Conservation (phyloP, 1,284 basidiomycete species). For the Calocybe gambosa region DNA sequence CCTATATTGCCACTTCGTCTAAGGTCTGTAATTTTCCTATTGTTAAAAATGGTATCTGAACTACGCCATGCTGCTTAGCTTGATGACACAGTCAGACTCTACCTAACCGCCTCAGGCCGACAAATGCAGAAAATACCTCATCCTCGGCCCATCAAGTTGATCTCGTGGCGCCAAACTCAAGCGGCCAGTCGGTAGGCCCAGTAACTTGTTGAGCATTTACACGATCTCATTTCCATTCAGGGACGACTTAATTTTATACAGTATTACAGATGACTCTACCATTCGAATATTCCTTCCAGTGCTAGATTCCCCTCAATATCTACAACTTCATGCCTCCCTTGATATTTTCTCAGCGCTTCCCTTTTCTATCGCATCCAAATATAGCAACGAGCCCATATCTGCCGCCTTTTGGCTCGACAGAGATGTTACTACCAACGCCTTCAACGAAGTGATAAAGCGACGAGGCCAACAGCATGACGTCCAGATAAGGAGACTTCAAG, state of each 20-base stretch:
- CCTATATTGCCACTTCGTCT: conserved; percentile 63
- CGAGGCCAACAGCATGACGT: conserved; percentile 36
- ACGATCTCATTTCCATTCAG: conserved; percentile 29
- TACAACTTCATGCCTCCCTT: conserved; percentile 78
- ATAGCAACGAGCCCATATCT: conserved; percentile 33
- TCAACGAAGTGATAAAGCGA: conserved; percentile 35
- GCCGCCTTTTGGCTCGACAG: conserved; percentile 61
- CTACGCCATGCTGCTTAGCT: conserved; percentile 39
- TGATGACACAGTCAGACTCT: conserved; percentile 54
- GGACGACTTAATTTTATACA: conserved; percentile 72
- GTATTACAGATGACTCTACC: conserved; percentile 67
- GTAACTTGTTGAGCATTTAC: conserved; percentile 1
- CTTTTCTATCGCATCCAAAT: conserved; percentile 29
- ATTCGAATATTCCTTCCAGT: conserved; percentile 84
- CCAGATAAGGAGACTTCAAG: conserved; percentile 41
- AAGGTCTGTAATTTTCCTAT: conserved; percentile 34
- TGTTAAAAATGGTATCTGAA: background rate
- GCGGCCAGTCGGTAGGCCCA: conserved; percentile 56
- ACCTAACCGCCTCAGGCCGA: conserved; percentile 66
- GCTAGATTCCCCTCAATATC: conserved; percentile 76
- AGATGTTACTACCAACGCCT: conserved; percentile 43
- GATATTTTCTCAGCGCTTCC: conserved; percentile 55
- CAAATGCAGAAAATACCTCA: conserved; percentile 62
- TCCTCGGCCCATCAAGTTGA: conserved; percentile 55
- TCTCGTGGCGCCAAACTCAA: conserved; percentile 65